Conservation (phyloP, 495 filamentous ascomycete genomes). For the Eremomyces bilateralis region DNA sequence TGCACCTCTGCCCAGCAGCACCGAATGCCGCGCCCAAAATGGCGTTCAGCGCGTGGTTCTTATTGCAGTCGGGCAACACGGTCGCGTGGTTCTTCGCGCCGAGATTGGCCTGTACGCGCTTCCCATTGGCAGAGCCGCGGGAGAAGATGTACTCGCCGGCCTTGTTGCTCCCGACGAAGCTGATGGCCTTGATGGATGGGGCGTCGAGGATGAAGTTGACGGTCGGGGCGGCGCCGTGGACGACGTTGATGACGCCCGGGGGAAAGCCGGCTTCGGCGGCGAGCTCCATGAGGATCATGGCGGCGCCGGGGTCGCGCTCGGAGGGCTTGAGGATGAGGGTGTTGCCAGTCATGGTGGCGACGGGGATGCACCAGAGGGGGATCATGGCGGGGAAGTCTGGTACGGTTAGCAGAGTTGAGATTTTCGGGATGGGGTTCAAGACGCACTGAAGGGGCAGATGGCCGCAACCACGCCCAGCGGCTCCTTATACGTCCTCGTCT, state of each 20-base stretch:
- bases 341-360: slow-evolving; percentile 89
- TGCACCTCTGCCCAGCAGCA: slow-evolving; percentile 90
- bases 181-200: slow-evolving; percentile 91
- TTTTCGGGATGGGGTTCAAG: neutral
- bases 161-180: slow-evolving; percentile 90
- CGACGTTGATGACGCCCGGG: slow-evolving; percentile 78
- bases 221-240: slow-evolving; percentile 76
- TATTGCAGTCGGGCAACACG: slow-evolving; percentile 89
- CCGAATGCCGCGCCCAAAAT: slow-evolving; percentile 92
- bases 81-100: slow-evolving; percentile 98
- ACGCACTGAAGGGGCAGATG: slow-evolving; percentile 95
- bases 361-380: slow-evolving; percentile 87
- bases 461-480: slow-evolving; percentile 87
- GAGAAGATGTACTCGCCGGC: slow-evolving; percentile 94
- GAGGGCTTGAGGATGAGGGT: slow-evolving; percentile 91
- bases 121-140: slow-evolving; percentile 77
- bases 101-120: slow-evolving; percentile 89
- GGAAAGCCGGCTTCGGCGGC: slow-evolving; percentile 85
- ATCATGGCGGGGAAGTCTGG: slow-evolving; percentile 99
- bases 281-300: slow-evolving; percentile 93
- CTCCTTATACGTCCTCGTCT: slow-evolving; percentile 82
- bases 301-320: slow-evolving; percentile 91
- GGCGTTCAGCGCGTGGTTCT: slow-evolving; percentile 89
- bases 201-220: slow-evolving; percentile 97
- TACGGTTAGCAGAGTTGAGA: neutral